phyloP scores from a whole-genome alignment of 2,329 filamentous ascomycete genomes.

The Trichoderma semiorbis region DNA sequence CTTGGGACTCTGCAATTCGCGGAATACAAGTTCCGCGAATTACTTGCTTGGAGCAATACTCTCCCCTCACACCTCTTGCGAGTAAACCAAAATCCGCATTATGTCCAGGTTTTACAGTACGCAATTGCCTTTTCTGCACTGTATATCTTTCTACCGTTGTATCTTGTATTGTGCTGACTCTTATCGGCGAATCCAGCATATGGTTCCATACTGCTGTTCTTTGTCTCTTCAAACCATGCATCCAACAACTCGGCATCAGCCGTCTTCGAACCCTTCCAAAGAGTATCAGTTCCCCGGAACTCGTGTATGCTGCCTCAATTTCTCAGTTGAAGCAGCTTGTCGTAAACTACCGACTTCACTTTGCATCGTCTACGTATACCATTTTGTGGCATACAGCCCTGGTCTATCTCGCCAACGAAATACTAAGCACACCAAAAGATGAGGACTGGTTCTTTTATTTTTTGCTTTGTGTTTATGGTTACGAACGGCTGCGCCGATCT shows the following conservation, averaged over 20 bases:
- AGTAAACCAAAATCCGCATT: slow-evolving; percentile 28
- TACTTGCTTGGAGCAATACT: slow-evolving; percentile 36
- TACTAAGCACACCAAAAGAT: slow-evolving; percentile 30
- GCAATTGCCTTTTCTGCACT: neutral
- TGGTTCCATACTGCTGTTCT: slow-evolving; percentile 39
- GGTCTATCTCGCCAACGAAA: slow-evolving; percentile 38
- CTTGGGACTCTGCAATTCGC: slow-evolving; percentile 27
- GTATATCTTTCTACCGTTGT: neutral
- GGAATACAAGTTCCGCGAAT: slow-evolving; percentile 38
- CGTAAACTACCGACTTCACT: slow-evolving; percentile 33
- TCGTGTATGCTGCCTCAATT: slow-evolving; percentile 34
- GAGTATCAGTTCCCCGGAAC: slow-evolving; percentile 27
- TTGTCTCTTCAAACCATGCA: slow-evolving; percentile 32
- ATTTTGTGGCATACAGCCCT: slow-evolving; percentile 41
- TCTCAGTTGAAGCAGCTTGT: slow-evolving; percentile 38
- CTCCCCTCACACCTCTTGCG: slow-evolving; percentile 29
- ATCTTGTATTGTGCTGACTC: neutral
- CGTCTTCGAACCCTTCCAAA: slow-evolving; percentile 33
- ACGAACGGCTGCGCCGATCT: slow-evolving; percentile 33
- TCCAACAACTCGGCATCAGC: neutral
- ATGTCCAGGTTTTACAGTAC: slow-evolving; percentile 38
- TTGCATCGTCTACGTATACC: slow-evolving; percentile 33
- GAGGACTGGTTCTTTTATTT: slow-evolving; percentile 36
- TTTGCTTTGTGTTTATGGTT: slow-evolving; percentile 37
- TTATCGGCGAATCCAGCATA: slow-evolving; percentile 28